A percentile compares a stretch with the other conserved stretches of the same genome.
phyloP scores from a whole-genome alignment of 176 grass and related monocot genomes.

The Alopecurus myosuroides region DNA sequence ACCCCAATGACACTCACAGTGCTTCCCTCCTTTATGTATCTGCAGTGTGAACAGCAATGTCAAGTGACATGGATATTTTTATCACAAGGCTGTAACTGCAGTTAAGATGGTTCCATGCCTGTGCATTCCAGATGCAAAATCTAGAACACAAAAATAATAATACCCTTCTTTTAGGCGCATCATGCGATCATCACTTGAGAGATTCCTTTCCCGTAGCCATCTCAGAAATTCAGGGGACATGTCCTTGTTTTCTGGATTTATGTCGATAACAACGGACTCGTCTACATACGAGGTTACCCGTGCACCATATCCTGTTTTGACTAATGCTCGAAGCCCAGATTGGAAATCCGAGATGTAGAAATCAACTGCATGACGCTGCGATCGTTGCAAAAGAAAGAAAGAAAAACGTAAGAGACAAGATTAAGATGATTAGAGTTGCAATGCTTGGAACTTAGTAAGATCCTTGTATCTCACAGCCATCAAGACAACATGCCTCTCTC shows the following conservation, averaged over 20 bases:
- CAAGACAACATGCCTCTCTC: background rate
- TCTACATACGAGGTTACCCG: constrained; percentile 63
- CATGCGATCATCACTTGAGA: constrained; percentile 62
- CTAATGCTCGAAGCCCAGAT: constrained; percentile 73
- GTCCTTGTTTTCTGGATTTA: constrained; percentile 68
- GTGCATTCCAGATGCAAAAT: background rate
- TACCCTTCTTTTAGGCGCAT: constrained; percentile 99
- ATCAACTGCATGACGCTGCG: constrained; percentile 72
- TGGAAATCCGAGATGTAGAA: constrained; percentile 98
- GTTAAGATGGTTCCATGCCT: background rate
- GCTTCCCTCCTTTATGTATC: constrained; percentile 88
- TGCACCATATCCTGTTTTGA: constrained; percentile 77
- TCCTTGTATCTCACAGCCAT: constrained; percentile 6
- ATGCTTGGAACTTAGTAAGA: background rate
- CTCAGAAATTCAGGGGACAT: constrained; percentile 78
- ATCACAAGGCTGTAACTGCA: background rate
- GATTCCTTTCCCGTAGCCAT: constrained; percentile 72
- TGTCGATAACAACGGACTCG: constrained; percentile 64
- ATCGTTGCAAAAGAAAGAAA: constrained; percentile 12
- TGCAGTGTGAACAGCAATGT: constrained; percentile 4
- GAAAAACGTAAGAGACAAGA: background rate
- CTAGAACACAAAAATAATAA: background rate
- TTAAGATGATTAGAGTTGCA: background rate
- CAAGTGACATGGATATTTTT: background rate
- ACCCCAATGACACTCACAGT: constrained; percentile 90